Base-by-base conservation (phyloP, 2,329 filamentous ascomycete species). In the Colletotrichum orchidophilum region DNA sequence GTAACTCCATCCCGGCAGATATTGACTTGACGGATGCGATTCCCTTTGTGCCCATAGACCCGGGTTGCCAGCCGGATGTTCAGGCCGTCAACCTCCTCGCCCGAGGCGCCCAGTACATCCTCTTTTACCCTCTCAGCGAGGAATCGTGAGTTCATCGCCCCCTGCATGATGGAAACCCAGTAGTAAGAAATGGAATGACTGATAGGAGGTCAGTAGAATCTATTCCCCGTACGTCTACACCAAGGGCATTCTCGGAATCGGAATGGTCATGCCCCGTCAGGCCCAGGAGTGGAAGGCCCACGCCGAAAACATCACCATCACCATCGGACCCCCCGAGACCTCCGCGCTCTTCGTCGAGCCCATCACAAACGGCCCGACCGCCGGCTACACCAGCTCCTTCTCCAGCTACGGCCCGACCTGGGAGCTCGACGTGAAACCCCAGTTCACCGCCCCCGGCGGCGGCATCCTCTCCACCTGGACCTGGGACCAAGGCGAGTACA, bases 381-480 rank as follows among this genome's bases (percentile, higher is more conserved):
- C 81, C 7, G 83, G 84, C 1, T 81, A 77, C 61, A 73, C 83
- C 13, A 82, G 78, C 71, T 73, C 74, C 0, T 83, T 78, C 66
- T 83, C 78, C 35, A 81, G 80, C 27, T 87, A 85, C 84, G 85
- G 85, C 11, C 84, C 85, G 4, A 83, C 81, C 0, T 85, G 80
- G 73, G 85, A 87, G 64, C 76, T 84, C 12, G 78, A 84, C 33
- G 77, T 86, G 52, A 87, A 86, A 76, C 86, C 86, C 2, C 81
- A 87, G 72, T 73, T 88, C 62, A 80, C 81, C 15, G 78, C 86
- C 0, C 85, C 86, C 1, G 86, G 87, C 60, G 85, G 85, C 33
- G 77, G 81, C 31, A 88, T 89, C 71, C 79, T 88, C 57, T 87
- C 86, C 9, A 89, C 87, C 1, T 88, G 83, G 71, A 85, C 83